Evolutionary conservation across 1,139 yeast genomes (phyloP).

Genomic region (Candida sanyaensis): DNA sequence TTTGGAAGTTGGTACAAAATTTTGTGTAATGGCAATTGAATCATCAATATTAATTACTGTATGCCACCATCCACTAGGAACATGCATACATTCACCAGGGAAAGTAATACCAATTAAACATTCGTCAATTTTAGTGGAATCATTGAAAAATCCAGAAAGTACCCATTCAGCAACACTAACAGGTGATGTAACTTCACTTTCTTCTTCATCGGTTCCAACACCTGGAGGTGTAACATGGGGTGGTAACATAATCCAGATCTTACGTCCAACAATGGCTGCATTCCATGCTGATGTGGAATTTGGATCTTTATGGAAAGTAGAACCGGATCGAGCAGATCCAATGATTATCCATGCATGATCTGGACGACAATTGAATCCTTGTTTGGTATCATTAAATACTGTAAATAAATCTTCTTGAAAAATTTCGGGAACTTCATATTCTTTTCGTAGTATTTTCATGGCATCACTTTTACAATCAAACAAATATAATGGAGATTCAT

Average conservation of each 20-base stretch:
- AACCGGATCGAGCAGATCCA: constrained; percentile 81
- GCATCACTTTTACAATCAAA: constrained; percentile 79
- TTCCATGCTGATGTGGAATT: constrained; percentile 93
- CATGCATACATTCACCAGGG: constrained; percentile 84
- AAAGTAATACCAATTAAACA: constrained; percentile 72
- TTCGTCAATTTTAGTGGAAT: constrained; percentile 45
- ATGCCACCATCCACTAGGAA: constrained; percentile 98
- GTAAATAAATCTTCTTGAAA: constrained; percentile 55
- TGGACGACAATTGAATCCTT: constrained; percentile 58
- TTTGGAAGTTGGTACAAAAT: constrained; percentile 72
- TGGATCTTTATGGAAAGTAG: constrained; percentile 92
- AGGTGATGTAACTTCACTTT: constrained; percentile 90
- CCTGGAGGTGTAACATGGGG: constrained; percentile 82
- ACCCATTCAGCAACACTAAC: constrained; percentile 93
- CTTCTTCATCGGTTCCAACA: constrained; percentile 71
- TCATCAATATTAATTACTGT: constrained; percentile 81
- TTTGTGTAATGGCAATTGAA: constrained; percentile 80
- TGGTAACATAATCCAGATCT: constrained; percentile 89
- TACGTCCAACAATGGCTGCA: constrained; percentile 69
- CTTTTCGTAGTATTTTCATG: constrained; percentile 54
- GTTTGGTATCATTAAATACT: constrained; percentile 30
- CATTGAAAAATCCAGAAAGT: constrained; percentile 75
- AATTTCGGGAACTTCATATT: constrained; percentile 56
- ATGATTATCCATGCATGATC: constrained; percentile 89
- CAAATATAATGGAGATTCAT: constrained; percentile 81